Evolutionary conservation across 1,284 basidiomycete species (phyloP), one percentile per base, ranked within the genome.

Genomic region (Melampsora abietis-canadensis): DNA sequence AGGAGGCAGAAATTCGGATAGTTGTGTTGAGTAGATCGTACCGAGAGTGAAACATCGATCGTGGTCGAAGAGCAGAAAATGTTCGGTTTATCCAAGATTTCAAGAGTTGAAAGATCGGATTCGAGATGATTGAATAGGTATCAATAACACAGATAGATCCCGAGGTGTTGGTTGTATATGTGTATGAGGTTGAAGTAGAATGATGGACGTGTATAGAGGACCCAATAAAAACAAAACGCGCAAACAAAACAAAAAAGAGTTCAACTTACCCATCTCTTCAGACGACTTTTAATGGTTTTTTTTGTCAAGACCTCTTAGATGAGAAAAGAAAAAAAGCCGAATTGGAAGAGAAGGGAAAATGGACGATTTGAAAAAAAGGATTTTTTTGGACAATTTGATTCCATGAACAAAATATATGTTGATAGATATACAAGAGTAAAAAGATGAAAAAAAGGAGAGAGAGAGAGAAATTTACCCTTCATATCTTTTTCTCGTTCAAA

Each of bases 401-500:
- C 60, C 60, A 31, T 62, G 17, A 15, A 62, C 6, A 44, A 46
- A 17, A 21, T 1, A 27, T 44, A 8, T 46, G 12, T 24, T 24
- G n/a, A n/a, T 65, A 37, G 40, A 10, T 14, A 46, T 44, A 46
- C 31, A 65, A 65, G n/a, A 24, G 7, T 61, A 47, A 68, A 37
- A 47, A 27, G n/a, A 21, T 46, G 76, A 75, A 72, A 66, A 78
- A 70, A 78, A 59, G 74, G 76, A 75, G 27, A 59, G 24, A n/a
- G 37, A 59, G 70, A 54, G 27, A 63, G 27, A 47, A 66, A 81
- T 83, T 80, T 79, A 93, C 93, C 92, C 87, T 97, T 97, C 96
- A 98, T 98, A 82, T 99, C 96, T 76, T 94, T 88, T 84, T 98
- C 96, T 31, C 94, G 88, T 82, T 99, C 96, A 80, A 93, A 99